Percentiles rank a stretch among this genome's conserved stretches.
Evolutionary conservation across 2,329 filamentous ascomycete genomes (phyloP).

Genomic region (Penicillium sp.): DNA sequence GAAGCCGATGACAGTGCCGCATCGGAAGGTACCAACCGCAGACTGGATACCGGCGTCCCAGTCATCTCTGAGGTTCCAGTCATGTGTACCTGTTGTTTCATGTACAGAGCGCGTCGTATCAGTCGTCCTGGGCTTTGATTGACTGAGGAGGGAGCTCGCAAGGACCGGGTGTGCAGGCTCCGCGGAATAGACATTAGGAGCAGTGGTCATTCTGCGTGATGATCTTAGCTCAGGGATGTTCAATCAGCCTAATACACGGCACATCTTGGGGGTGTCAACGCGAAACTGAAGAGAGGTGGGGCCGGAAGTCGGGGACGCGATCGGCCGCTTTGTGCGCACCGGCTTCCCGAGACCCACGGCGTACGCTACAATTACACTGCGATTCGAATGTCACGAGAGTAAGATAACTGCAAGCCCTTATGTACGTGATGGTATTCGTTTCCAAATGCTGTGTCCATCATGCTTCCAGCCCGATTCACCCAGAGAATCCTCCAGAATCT

Average conservation of each 20-base stretch:
- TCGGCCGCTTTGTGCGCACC: constrained; percentile 2
- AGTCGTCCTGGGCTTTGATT: neutral
- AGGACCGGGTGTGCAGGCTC: constrained; percentile 33
- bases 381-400: neutral
- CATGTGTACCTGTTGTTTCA: neutral
- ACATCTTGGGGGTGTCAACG: neutral
- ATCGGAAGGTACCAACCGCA: constrained; percentile 23
- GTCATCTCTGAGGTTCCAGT: constrained; percentile 29
- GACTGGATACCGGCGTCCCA: constrained; percentile 22
- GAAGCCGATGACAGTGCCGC: constrained; percentile 33
- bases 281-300: neutral
- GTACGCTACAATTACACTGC: neutral
- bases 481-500: constrained; percentile 25
- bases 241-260: neutral
- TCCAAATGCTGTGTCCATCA: constrained; percentile 34
- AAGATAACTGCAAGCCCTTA: neutral
- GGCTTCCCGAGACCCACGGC: neutral
- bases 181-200: constrained; percentile 23
- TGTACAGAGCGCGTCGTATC: neutral
- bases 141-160: constrained; percentile 30
- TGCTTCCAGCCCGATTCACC: constrained; percentile 28
- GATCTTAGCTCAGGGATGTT: neutral
- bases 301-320: neutral
- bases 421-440: neutral
- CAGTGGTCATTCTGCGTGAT: constrained; percentile 15